Base-by-base conservation (phyloP, 495 filamentous ascomycete genomes). In the Neurospora africana region DNA sequence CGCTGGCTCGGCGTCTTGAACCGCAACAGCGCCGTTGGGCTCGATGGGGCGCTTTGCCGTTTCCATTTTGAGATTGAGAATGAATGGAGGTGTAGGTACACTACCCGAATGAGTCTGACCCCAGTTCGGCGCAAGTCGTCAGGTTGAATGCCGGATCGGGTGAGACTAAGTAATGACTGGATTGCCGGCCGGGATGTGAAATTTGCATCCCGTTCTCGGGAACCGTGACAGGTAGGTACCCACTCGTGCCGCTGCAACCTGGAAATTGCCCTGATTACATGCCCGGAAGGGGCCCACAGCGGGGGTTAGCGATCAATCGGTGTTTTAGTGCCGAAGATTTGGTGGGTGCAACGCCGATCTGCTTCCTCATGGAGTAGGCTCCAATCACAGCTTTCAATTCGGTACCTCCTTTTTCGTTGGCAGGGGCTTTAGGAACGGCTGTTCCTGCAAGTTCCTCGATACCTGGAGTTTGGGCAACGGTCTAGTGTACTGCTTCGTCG, bases 1-100 rank as follows among this genome's bases (percentile, higher is more conserved):
- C 19, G 87, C 84, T 41, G 85, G 85, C 72, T 88, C 87, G 21
- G 37, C 47, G n/a, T 72, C 65, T 15, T 70, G 68, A 38, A 41
- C 27, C 2, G 47, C 69, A 30, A 37, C 27, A 9, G 33, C 36
- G 37, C 58, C 73, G 67, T 74, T 73, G 68, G 65, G 36, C 11
- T 73, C 73, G 35, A 71, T 68, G 23, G 75, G 39, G 7, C 75
- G 78, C 68, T 74, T 77, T 11, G 36, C 37, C 23, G 72, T 68
- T 38, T 76, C 76, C 78, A 79, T 79, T 30, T 17, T 61, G 23
- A 30, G 5, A 27, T 27, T 30, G 53, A 61, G 53, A 17, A 13
- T 27, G 53, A 17, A 13, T 27, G 53, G 53, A 61, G 30, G 23
- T 27, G 53, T 36, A 36, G 5, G 2, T 7, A 1, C 36, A 36